Base-by-base conservation (phyloP, 1,284 basidiomycete species). In the Ceratobasidium sp. region DNA sequence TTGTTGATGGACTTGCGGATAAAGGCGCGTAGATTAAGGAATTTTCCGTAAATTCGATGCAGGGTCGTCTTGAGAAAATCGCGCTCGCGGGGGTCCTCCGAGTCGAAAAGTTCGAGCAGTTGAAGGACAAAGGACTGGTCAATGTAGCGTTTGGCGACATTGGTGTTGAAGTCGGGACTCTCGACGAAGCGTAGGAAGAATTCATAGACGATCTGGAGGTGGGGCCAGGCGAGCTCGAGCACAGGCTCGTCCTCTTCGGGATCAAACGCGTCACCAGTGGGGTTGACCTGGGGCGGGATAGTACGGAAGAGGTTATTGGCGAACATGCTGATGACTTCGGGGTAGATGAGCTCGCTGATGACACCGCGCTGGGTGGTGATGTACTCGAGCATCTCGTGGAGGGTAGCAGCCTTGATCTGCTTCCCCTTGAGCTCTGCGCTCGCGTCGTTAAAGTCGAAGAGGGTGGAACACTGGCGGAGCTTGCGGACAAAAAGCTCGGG, bases 201-300 rank as follows among this genome's bases (percentile, higher is more conserved):
- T 83, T 99, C 98, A 84, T 99, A 99, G 68, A 99, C 98, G 78
- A 99, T 97, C 84, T 99, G 97, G 74, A 99, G 88, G 83, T 99
- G 98, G 37, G 98, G 98, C 98, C 98, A 99, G 19, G 98, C 98
- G 72, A 99, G 92, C 82, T 99, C 98, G 76, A 99, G 88, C 2
- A 99, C 97, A 7, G 98, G 98, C 80, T 99, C 98, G 80, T 99
- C 98, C 85, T 99, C 98, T 84, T 99, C 98, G 14, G 98, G 98
- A 82, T 99, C 98, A 81, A 98, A 99, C 0, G 96, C 97, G 81
- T 99, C 98, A 74, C 97, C 98, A 22, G 91, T 93, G 1, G 98
- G 97, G 81, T 99, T 99, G 77, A 98, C 95, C 75, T 97, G 98
- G 79, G 98, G 98, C 83, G 98, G 98, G 88, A 99, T 99, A 80